These are phyloP conservation scores for Neoboletus brunneissimus DNA, from an alignment of 768 basidiomycete species.

Conservation along the genomic window DNA sequence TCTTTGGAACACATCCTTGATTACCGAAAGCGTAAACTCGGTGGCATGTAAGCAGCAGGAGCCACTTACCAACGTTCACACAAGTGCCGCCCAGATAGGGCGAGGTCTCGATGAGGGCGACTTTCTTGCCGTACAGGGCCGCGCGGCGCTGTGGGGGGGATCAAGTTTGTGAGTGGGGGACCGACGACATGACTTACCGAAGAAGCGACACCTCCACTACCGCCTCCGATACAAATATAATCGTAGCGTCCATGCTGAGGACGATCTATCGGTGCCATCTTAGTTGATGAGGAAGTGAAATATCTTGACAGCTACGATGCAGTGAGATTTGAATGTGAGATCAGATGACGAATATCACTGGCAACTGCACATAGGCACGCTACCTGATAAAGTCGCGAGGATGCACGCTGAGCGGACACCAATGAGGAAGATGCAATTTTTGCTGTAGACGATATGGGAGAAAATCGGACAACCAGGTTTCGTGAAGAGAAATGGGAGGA, in stretches of 20 bases:
- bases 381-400: constrained; percentile 29
- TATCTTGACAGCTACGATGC: constrained; percentile 45
- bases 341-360: constrained; percentile 6
- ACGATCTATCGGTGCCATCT: constrained; percentile 71
- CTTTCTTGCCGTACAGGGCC: constrained; percentile 88
- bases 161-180: neutral
- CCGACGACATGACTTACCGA: constrained; percentile 53
- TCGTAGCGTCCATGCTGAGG: constrained; percentile 72
- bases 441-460: constrained; percentile 3
- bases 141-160: constrained; percentile 70
- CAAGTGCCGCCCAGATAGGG: constrained; percentile 88
- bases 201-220: constrained; percentile 88
- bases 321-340: neutral
- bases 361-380: neutral
- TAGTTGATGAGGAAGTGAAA: constrained; percentile 39
- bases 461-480: constrained; percentile 9
- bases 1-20: constrained; percentile 95
- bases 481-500: constrained; percentile 4
- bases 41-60: neutral
- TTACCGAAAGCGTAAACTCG: constrained; percentile 8
- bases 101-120: constrained; percentile 80
- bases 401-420: constrained; percentile 6
- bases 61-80: constrained; percentile 87
- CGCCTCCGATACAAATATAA: constrained; percentile 87
- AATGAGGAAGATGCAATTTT: constrained; percentile 13